A percentile compares a stretch with the other conserved stretches of the same genome.
Evolutionary conservation across 768 basidiomycete genomes (phyloP).

Genomic region (Tylopilus balloui): DNA sequence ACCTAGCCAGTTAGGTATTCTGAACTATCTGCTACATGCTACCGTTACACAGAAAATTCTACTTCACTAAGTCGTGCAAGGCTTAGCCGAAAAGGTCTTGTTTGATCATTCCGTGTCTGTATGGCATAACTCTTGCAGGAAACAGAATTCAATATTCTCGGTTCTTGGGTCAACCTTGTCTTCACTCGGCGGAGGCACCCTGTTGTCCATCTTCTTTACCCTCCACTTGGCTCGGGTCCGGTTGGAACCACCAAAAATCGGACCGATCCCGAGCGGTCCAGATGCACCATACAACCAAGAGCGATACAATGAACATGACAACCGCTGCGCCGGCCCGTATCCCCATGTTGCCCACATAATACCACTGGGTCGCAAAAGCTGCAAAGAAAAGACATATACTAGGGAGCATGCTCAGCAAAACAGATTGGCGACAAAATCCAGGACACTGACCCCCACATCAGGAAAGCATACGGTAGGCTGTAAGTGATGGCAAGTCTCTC

Average conservation of each 20-base stretch:
- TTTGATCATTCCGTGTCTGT: neutral
- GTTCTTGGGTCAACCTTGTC: neutral
- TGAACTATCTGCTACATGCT: neutral
- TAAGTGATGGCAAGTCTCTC: conserved; percentile 51
- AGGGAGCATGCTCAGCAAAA: neutral
- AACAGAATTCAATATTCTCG: neutral
- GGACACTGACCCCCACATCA: conserved; percentile 55
- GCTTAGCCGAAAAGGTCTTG: neutral
- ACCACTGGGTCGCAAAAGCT: conserved; percentile 28
- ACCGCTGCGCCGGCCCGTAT: neutral
- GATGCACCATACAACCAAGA: neutral
- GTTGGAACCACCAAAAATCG: conserved; percentile 27
- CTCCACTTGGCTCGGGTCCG: conserved; percentile 7
- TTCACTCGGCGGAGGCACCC: neutral
- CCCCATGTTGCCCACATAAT: neutral
- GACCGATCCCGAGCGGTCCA: neutral
- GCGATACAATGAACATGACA: neutral
- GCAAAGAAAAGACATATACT: conserved; percentile 30
- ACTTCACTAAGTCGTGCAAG: neutral
- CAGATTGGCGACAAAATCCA: neutral
- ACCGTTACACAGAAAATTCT: neutral
- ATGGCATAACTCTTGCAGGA: neutral
- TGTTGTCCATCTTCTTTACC: neutral
- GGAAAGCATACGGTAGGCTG: conserved; percentile 50
- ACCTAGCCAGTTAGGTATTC: too few relatives aligned